Evolutionary conservation across 176 grass and related monocot genomes (phyloP).

Genomic region (Tillandsia fasciculata): DNA sequence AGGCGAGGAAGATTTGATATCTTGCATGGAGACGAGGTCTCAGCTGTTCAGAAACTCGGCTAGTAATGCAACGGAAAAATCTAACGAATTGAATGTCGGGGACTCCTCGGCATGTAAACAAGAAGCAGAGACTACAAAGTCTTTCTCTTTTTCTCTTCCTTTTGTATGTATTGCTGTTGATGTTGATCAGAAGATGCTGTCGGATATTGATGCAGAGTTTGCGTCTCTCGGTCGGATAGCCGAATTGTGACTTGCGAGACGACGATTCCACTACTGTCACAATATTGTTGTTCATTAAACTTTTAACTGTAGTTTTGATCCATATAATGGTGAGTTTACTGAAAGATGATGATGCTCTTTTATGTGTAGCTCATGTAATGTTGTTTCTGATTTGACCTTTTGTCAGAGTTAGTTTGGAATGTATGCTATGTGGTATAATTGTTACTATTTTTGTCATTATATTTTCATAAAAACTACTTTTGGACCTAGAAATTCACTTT

Average conservation of each 20-base stretch:
- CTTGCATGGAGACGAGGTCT: conserved; percentile 33
- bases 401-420: too few relatives aligned
- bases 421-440: too few relatives aligned
- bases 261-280: too few relatives aligned
- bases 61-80: not conserved
- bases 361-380: too few relatives aligned
- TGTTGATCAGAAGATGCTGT: conserved; percentile 28
- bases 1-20: conserved; percentile 51
- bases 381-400: too few relatives aligned
- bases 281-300: too few relatives aligned
- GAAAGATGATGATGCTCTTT: too few relatives aligned
- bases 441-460: too few relatives aligned
- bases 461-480: too few relatives aligned
- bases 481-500: too few relatives aligned
- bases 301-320: too few relatives aligned
- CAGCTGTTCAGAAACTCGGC: conserved; percentile 30
- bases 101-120: not conserved
- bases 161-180: conserved; percentile 25
- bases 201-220: conserved; percentile 31
- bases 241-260: conserved; percentile 35
- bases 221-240: conserved; percentile 30
- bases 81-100: conserved; percentile 10
- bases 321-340: too few relatives aligned
- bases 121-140: conserved; percentile 16
- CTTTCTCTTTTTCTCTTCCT: conserved; percentile 25